phyloP scores from a whole-genome alignment of 192 early-diverging fungal species.

The Coemansia pectinata region DNA sequence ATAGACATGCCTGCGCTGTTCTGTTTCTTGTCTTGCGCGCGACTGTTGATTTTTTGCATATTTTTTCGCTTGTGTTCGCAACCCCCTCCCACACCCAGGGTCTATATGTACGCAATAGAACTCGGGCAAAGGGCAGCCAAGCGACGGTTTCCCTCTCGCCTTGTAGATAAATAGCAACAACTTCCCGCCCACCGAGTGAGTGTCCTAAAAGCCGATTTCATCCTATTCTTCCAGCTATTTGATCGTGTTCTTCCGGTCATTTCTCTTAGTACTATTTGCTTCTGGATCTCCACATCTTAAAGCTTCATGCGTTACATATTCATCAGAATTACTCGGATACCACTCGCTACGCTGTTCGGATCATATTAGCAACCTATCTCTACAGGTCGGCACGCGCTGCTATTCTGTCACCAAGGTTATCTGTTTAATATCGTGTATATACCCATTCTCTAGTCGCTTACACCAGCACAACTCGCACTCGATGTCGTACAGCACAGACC shows the following conservation, averaged over 20 bases:
- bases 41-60: not conserved
- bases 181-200: not conserved
- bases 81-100: not conserved
- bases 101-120: not conserved
- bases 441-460: not conserved
- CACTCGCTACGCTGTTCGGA: not conserved
- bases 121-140: not conserved
- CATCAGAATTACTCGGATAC: not conserved
- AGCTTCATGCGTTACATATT: not conserved
- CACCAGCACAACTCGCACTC: not conserved
- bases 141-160: not conserved
- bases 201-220: not conserved
- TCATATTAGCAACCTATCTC: not conserved
- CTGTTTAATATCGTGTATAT: not conserved
- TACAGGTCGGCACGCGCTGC: not conserved
- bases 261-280: not conserved
- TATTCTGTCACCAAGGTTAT: not conserved
- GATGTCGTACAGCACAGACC: conserved; percentile 1
- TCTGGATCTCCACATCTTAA: not conserved
- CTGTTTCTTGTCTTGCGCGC: not conserved
- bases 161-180: conserved; percentile 2
- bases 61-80: not conserved
- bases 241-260: not conserved
- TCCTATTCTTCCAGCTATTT: not conserved
- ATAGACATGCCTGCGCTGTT: not conserved